phyloP scores from a whole-genome alignment of 2,329 filamentous ascomycete genomes.

The Exserohilum rostratum region DNA sequence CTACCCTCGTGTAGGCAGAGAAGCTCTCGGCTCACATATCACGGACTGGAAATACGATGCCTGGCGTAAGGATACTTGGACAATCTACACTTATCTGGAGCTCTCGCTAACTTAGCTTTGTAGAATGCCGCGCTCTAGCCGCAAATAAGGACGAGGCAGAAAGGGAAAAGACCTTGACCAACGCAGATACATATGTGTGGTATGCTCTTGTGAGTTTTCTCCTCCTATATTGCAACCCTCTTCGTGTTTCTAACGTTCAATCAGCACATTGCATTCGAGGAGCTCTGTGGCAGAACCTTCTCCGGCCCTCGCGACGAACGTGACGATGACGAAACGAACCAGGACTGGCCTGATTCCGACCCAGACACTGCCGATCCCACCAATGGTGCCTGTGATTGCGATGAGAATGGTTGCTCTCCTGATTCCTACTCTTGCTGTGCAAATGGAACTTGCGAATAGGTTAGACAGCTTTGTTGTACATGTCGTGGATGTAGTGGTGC shows the following conservation, averaged over 20 bases:
- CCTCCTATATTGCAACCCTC: neutral
- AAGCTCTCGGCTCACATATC: neutral
- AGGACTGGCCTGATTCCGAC: slow-evolving; percentile 3
- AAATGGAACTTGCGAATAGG: neutral
- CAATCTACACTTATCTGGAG: neutral
- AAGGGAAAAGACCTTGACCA: neutral
- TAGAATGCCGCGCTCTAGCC: slow-evolving; percentile 4
- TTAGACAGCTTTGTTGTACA: no score
- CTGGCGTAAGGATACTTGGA: neutral
- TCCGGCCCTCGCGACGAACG: slow-evolving; percentile 1
- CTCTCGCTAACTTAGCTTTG: neutral
- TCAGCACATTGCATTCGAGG: slow-evolving; percentile 6
- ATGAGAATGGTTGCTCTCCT: slow-evolving; percentile 3
- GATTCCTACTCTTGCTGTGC: neutral
- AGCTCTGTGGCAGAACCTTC: slow-evolving; percentile 1
- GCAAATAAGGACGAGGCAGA: neutral
- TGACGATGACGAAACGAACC: slow-evolving; percentile 1
- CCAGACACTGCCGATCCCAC: slow-evolving; percentile 3
- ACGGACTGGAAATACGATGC: slow-evolving; percentile 4
- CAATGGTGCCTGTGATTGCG: slow-evolving; percentile 1
- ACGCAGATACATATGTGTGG: slow-evolving; percentile 9
- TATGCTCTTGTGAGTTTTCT: slow-evolving; percentile 5
- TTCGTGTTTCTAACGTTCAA: neutral
- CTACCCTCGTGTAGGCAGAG: slow-evolving; percentile 3
- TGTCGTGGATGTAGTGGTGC: slow-evolving; percentile 29